Base-by-base conservation (phyloP, 2,329 filamentous ascomycete species). In the Coniosporium tulheliwenetii region DNA sequence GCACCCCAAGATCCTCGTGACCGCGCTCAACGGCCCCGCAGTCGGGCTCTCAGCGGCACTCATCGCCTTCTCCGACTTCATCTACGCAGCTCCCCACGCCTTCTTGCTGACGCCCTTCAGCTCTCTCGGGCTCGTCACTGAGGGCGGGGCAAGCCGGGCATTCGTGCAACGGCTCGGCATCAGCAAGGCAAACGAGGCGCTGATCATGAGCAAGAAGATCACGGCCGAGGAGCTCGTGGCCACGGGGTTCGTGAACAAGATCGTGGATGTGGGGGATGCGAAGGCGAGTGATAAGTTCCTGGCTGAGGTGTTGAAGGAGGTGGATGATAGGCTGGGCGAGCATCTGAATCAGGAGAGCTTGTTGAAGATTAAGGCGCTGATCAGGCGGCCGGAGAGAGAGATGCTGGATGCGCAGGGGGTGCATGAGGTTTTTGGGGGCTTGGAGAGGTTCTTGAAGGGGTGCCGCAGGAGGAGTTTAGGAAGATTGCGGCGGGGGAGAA, bases 21-120 rank as follows among this genome's bases (percentile, higher is more conserved):
- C 80, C 0, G 91, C 85, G 0, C 78, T 96, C 48, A 96, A 96
- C 64, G 91, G 89, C 2, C 91, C 91, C 5, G 86, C 79, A 9
- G 72, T 98, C 40, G 91, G 91, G 5, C 78, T 96, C 30, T 83
- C 81, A 2, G 91, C 89, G 1, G 87, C 89, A 0, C 64, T 96
- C 0, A 67, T 85, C 43, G 79, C 79, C 26, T 82, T 85, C 59
- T 83, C 83, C 16, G 91, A 96, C 67, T 96, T 96, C 66, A 75
- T 96, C 58, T 96, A 96, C 69, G 79, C 75, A 55, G 71, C 81
- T 0, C 86, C 87, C 0, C 72, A 81, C 50, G 67, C 86, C 29
- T 98, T 85, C 63, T 69, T 96, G 19, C 76, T 96, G 19, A 94
- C 87, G 1, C 91, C 91, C 3, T 96, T 96, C 63, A 81, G 79